These are phyloP conservation scores for Hibiscus trionum DNA, from an alignment of 345 rosid genomes.

Conservation along the genomic window DNA sequence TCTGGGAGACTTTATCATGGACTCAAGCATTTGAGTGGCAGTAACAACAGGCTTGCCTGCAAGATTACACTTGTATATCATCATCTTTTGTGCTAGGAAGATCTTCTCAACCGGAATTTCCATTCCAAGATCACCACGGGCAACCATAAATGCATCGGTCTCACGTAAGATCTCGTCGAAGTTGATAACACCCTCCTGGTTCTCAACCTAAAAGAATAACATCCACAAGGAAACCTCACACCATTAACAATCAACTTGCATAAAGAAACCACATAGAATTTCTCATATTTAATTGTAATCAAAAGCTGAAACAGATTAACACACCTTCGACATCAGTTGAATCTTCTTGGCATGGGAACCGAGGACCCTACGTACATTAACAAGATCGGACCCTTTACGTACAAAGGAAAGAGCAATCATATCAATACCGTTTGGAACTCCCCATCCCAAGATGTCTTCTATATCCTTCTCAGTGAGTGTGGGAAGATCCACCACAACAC, in stretches of 20 bases:
- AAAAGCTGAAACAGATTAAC: background rate
- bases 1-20: conserved; percentile 90
- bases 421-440: conserved; percentile 77
- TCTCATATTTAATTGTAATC: background rate
- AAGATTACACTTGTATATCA: conserved; percentile 92
- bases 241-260: background rate
- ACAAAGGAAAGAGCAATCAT: conserved; percentile 93
- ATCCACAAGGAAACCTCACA: background rate
- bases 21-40: conserved; percentile 93
- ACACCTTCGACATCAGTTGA: conserved; percentile 84
- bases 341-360: conserved; percentile 74
- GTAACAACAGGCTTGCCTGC: conserved; percentile 92
- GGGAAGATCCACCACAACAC: conserved; percentile 87
- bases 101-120: conserved; percentile 96
- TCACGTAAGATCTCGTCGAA: conserved; percentile 88
- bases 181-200: conserved; percentile 91
- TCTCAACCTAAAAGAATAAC: conserved; percentile 52
- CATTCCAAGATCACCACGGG: conserved; percentile 95
- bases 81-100: conserved; percentile 89
- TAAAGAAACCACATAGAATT: background rate
- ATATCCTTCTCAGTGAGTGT: conserved; percentile 83
- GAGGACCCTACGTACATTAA: conserved; percentile 77
- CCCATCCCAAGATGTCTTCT: conserved; percentile 83
- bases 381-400: conserved; percentile 91
- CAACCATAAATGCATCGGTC: conserved; percentile 93